A percentile compares a stretch with the other conserved stretches of the same genome.
These are phyloP conservation scores for Prunus padus DNA, from an alignment of 306 rosid genomes.

Conservation along the genomic window DNA sequence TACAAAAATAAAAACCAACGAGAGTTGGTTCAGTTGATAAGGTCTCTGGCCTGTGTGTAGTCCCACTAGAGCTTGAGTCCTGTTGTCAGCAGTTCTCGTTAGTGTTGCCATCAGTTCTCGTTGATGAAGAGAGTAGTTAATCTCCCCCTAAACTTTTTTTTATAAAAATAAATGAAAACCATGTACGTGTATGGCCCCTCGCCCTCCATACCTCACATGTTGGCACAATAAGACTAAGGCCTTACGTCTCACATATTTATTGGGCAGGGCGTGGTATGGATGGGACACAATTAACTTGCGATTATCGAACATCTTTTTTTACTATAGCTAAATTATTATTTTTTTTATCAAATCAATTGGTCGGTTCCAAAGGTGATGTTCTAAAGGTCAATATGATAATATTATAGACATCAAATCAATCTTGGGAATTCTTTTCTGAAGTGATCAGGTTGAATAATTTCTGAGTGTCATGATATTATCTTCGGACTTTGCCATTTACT, in stretches of 20 bases:
- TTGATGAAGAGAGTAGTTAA: no score
- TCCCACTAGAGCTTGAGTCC: no score
- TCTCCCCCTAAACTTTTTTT: no score
- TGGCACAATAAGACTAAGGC: slow-evolving; percentile 39
- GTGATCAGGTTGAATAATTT: slow-evolving; percentile 33
- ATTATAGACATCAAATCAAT: slow-evolving; percentile 36
- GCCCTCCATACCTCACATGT: slow-evolving; percentile 47
- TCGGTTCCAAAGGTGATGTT: slow-evolving; percentile 11
- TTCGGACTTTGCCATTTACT: slow-evolving; percentile 16
- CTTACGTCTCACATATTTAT: slow-evolving; percentile 38
- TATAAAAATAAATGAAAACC: slow-evolving; percentile 13
- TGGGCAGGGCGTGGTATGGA: slow-evolving; percentile 40
- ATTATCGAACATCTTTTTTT: slow-evolving; percentile 29
- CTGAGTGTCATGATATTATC: slow-evolving; percentile 26
- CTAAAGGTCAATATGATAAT: slow-evolving; percentile 31
- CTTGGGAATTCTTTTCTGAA: slow-evolving; percentile 8
- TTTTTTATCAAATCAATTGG: slow-evolving; percentile 16
- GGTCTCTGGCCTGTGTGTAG: no score
- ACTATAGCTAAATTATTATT: slow-evolving; percentile 21
- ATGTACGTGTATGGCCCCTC: slow-evolving; percentile 37
- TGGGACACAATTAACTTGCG: slow-evolving; percentile 40
- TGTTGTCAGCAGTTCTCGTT: no score
- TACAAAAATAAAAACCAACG: not conserved
- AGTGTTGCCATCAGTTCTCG: no score
- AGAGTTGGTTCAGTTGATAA: no score